phyloP scores from a whole-genome alignment of 345 rosid species.

The Turnera subulata region DNA sequence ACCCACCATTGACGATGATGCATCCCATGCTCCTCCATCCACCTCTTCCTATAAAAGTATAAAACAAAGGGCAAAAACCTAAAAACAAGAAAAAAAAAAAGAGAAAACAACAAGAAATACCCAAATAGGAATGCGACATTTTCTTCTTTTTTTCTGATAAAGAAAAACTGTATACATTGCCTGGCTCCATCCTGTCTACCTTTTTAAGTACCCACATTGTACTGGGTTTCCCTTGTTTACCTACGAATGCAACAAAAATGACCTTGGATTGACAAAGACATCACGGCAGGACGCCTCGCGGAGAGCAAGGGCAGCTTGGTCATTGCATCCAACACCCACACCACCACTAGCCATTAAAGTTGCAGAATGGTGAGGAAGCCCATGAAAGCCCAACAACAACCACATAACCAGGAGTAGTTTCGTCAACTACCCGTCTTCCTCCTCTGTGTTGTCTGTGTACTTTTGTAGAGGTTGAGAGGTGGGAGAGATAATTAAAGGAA shows the following conservation, averaged over 20 bases:
- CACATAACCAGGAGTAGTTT: too few species aligned
- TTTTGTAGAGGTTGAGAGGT: background rate
- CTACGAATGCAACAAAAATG: slow-evolving; percentile 32
- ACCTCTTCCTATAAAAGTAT: too few species aligned
- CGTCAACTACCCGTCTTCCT: background rate
- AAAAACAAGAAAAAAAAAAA: too few species aligned
- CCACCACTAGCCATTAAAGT: slow-evolving; percentile 20
- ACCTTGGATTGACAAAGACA: slow-evolving; percentile 29
- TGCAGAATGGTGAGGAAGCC: slow-evolving; percentile 6
- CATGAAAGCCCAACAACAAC: too few species aligned
- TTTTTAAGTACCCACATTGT: slow-evolving; percentile 28
- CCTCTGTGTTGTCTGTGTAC: background rate
- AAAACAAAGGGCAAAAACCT: too few species aligned
- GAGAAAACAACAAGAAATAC: too few species aligned
- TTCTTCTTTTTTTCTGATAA: background rate
- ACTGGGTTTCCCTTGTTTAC: slow-evolving; percentile 14
- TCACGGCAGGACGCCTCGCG: background rate
- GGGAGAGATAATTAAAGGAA: background rate
- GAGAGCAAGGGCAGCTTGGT: slow-evolving; percentile 31
- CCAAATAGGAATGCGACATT: background rate
- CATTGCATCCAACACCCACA: slow-evolving; percentile 13
- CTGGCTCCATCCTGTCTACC: slow-evolving; percentile 35
- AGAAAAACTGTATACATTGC: slow-evolving; percentile 11
- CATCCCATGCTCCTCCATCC: too few species aligned
- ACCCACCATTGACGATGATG: too few species aligned